Base-by-base conservation (phyloP, 2,329 filamentous ascomycete genomes). In the Bisporella sp. region DNA sequence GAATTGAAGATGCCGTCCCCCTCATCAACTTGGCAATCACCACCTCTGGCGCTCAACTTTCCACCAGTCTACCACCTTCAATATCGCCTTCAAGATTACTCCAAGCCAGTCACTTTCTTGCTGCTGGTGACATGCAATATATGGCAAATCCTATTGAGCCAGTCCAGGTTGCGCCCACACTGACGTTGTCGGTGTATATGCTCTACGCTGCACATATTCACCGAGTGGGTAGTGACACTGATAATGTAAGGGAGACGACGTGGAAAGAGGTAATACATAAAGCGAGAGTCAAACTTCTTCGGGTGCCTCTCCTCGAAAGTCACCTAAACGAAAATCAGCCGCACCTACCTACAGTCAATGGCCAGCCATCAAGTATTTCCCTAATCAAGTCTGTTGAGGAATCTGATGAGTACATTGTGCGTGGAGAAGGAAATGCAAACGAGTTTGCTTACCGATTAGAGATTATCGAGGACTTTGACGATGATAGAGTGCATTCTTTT, bases 261-360 rank as follows among this genome's bases (percentile, higher is more conserved):
- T 97, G 93, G 93, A 93, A 97, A 65, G 92, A 99, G 66, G 90
- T 95, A 40, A 84, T 96, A 54, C 91, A 97, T 71, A 99, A 97
- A 67, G 88, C 90, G 13, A 81, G 84, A 39, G 82, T 96, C 9
- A 89, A 90, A 51, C 73, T 99, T 21, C 51, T 66, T 53, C 56
- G 65, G 35, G 52, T 62, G 37, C 62, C 64, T 53, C 48, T 64
- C 9, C 44, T 49, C 6, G 45, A n/a, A 3, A 32, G 35, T 29
- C 42, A 47, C 5, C 21, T 32, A 32, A 28, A 40, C 7, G 11
- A 8, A 7, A 41, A 37, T n/a, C 8, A 8, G 9, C 12, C 12
- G 9, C 9, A 31, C 11, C 29, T 33, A 48, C 21, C 21, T 12
- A 29, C 46, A 28, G 13, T 40, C 13, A 44, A 50, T 39, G 32